A percentile compares a stretch with the other conserved stretches of the same genome.
These are phyloP conservation scores for Rubus parviflorus DNA, from an alignment of 306 rosid genomes.

Conservation along the genomic window DNA sequence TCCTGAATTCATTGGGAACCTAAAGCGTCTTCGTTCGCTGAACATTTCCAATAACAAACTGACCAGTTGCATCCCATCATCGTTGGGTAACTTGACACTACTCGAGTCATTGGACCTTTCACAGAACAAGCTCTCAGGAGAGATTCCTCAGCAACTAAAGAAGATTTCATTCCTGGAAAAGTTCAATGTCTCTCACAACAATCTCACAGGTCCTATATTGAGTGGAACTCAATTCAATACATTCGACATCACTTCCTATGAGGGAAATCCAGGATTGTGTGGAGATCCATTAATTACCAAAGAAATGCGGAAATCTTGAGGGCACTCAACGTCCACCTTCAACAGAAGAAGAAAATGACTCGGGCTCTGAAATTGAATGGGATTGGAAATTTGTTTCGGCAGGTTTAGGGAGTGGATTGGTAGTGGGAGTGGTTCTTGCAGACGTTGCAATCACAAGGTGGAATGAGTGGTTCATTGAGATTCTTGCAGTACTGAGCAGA, in stretches of 20 bases:
- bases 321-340: too few relatives aligned
- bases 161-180: neutral
- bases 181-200: neutral
- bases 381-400: conserved; percentile 8
- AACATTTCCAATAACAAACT: neutral
- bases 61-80: neutral
- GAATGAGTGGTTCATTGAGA: neutral
- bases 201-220: neutral
- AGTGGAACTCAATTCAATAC: neutral
- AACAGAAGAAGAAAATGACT: too few relatives aligned
- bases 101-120: neutral
- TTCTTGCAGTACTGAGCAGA: neutral
- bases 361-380: neutral
- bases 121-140: neutral
- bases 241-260: neutral
- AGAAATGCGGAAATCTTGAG: too few relatives aligned
- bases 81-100: neutral
- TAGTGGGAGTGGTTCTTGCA: neutral
- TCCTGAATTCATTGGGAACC: neutral
- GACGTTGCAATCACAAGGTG: too few relatives aligned
- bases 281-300: too few relatives aligned
- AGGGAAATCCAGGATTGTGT: neutral
- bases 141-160: neutral
- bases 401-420: too few relatives aligned
- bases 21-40: neutral